Conservation (phyloP, 208 protist genomes). For the Zelonia costaricensis region DNA sequence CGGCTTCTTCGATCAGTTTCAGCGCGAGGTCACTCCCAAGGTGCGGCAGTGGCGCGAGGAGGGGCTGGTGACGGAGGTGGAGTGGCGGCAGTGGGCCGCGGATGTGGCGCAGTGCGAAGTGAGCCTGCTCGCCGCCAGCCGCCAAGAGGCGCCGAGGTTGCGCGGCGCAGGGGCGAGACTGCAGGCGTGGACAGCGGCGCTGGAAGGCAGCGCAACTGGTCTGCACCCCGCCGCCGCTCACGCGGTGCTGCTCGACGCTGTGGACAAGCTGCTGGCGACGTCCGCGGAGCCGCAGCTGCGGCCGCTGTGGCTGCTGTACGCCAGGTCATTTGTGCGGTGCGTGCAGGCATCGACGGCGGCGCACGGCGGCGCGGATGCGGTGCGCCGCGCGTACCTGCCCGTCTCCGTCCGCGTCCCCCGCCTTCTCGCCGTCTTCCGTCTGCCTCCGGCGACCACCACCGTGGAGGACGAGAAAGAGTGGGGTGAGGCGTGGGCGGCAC, state of each 20-base stretch:
- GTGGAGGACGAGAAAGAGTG: not conserved
- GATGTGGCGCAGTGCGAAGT: conserved; percentile 8
- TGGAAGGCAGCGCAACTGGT: too few species aligned
- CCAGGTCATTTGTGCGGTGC: conserved; percentile 9
- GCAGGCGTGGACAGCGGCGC: too few species aligned
- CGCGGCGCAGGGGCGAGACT: too few species aligned
- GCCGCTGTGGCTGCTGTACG: conserved; percentile 7
- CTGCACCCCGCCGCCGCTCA: not conserved
- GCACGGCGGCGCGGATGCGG: not conserved
- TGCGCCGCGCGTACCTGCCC: not conserved
- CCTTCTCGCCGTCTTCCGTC: conserved; percentile 11
- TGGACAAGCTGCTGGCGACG: conserved; percentile 5
- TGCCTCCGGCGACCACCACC: not conserved
- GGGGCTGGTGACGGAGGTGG: not conserved
- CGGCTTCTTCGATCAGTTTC: not conserved
- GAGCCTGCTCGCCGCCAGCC: not conserved
- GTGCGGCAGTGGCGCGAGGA: not conserved
- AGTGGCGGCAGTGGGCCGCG: not conserved
- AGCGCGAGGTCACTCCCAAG: not conserved
- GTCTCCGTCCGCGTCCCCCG: conserved; percentile 11
- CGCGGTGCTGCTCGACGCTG: not conserved
- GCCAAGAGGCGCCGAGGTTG: not conserved
- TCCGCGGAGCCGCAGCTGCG: not conserved
- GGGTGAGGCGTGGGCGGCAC: not conserved
- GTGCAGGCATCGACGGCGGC: not conserved